A percentile compares a stretch with the other conserved stretches of the same genome.
Conservation (phyloP, 192 early-diverging fungal genomes). For the Umbelopsis sp. region DNA sequence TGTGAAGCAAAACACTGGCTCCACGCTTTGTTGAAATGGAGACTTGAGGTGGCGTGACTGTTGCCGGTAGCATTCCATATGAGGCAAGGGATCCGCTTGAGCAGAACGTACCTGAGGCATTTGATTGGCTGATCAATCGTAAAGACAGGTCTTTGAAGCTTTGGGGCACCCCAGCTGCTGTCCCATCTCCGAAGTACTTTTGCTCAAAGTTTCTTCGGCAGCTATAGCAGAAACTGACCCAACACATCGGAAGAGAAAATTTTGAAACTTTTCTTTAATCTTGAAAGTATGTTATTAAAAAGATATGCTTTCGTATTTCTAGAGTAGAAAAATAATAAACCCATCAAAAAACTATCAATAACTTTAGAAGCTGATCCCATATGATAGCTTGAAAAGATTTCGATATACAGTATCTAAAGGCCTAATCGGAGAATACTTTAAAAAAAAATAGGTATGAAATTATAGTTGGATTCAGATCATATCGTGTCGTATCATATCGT, state of each 20-base stretch:
- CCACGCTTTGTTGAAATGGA: neutral
- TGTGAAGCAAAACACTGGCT: conserved; percentile 1
- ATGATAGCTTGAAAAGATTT: neutral
- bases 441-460: too few species aligned
- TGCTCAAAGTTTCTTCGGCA: neutral
- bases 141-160: neutral
- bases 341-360: too few species aligned
- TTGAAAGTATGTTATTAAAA: too few species aligned
- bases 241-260: neutral
- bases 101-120: conserved; percentile 1
- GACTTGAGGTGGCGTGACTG: neutral
- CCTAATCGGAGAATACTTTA: neutral
- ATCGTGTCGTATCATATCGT: too few species aligned
- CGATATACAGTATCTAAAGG: neutral
- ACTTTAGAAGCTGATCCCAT: too few species aligned
- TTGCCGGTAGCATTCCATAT: conserved; percentile 24
- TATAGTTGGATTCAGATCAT: too few species aligned
- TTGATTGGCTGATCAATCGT: neutral
- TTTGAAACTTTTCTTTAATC: too few species aligned
- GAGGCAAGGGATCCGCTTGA: conserved; percentile 28
- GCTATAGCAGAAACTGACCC: neutral
- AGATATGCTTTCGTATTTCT: too few species aligned
- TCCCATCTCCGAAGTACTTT: neutral
- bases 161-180: conserved; percentile 17
- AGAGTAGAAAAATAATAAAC: too few species aligned